phyloP scores from a whole-genome alignment of 2,329 filamentous ascomycete genomes.

The Penicillium sp. region DNA sequence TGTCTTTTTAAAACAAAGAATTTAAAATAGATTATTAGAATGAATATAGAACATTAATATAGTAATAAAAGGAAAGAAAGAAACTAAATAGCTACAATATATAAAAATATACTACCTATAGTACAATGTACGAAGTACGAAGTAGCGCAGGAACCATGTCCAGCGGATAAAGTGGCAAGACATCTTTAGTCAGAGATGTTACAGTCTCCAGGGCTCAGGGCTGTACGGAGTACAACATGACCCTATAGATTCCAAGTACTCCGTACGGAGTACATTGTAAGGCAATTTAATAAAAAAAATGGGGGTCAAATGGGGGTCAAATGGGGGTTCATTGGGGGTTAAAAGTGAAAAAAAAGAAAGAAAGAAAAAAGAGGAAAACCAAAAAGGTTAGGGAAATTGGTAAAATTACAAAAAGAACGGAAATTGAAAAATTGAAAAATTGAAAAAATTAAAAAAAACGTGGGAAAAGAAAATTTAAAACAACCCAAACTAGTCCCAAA shows the following conservation, averaged over 20 bases:
- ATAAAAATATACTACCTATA: background rate
- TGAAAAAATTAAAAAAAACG: background rate
- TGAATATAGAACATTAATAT: background rate
- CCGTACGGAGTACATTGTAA: background rate
- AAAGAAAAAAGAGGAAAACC: conserved; percentile 3
- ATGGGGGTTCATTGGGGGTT: background rate
- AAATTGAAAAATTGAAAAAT: conserved; percentile 10
- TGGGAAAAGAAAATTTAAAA: conserved; percentile 5
- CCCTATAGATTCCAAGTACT: background rate
- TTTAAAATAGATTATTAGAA: background rate
- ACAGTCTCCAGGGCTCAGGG: background rate
- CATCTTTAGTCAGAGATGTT: background rate
- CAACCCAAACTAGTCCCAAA: conserved; percentile 18
- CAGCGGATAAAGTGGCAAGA: background rate
- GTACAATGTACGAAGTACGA: background rate
- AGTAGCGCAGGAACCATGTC: conserved; percentile 4
- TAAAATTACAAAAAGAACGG: conserved; percentile 5
- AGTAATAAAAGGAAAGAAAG: background rate
- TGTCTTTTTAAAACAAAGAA: background rate
- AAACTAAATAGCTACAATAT: background rate
- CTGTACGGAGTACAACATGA: background rate
- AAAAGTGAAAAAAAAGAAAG: background rate
- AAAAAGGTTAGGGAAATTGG: conserved; percentile 2
- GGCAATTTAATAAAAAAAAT: background rate
- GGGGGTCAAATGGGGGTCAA: background rate